Evolutionary conservation across 768 basidiomycete species (phyloP).

Genomic region (Russula lepida): DNA sequence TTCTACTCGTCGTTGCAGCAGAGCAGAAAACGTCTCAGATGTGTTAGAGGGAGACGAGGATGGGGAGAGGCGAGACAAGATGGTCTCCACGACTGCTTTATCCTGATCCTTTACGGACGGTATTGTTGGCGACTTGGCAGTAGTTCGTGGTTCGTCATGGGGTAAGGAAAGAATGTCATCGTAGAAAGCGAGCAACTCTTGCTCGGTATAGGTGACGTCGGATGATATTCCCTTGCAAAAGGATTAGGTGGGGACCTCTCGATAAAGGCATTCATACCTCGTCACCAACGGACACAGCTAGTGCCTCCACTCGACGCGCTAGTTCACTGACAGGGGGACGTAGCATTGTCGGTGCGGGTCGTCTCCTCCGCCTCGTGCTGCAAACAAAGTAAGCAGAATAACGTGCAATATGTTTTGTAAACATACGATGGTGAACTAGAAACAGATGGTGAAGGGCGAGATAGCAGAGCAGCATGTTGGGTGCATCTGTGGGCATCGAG

Average conservation of each 20-base stretch:
- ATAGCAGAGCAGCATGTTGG: neutral
- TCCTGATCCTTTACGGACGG: constrained; percentile 11
- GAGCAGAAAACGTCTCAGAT: neutral
- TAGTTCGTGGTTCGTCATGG: constrained; percentile 5
- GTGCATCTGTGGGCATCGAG: neutral
- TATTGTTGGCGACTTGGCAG: constrained; percentile 5
- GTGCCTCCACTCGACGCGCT: constrained; percentile 15
- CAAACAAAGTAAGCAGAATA: neutral
- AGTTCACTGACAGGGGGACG: neutral
- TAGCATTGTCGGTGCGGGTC: neutral
- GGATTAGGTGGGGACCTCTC: neutral
- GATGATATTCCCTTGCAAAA: neutral
- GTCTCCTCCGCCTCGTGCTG: neutral
- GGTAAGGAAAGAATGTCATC: constrained; percentile 32
- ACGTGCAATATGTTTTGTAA: too few species aligned
- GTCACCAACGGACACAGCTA: neutral
- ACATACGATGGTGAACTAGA: neutral
- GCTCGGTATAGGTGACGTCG: constrained; percentile 27
- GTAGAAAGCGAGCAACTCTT: constrained; percentile 34
- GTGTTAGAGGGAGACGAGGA: neutral
- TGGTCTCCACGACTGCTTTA: constrained; percentile 26
- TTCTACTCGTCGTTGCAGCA: constrained; percentile 1
- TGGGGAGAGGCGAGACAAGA: constrained; percentile 23
- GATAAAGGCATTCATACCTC: neutral
- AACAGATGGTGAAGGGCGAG: neutral